These are phyloP conservation scores for Corchorus capsularis DNA, from an alignment of 345 rosid genomes.

Conservation along the genomic window DNA sequence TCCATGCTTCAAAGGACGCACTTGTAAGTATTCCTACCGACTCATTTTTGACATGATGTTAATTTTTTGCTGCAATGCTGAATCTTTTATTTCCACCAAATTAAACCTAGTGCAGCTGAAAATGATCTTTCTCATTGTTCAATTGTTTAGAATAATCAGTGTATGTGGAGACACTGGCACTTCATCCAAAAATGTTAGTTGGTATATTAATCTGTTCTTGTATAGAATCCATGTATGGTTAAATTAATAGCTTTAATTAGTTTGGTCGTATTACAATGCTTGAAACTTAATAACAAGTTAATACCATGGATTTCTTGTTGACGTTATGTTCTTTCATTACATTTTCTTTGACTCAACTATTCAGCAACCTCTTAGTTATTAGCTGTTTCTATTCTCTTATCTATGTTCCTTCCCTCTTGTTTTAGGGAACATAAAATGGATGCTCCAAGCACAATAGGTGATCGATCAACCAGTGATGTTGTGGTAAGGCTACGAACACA, in stretches of 20 bases:
- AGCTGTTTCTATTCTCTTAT: background rate
- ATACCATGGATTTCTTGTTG: background rate
- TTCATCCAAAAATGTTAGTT: background rate
- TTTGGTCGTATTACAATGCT: background rate
- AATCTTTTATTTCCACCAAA: background rate
- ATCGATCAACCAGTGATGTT: conserved; percentile 81
- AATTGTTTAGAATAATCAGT: background rate
- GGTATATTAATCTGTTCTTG: background rate
- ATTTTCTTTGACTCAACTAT: background rate
- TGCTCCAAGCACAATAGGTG: conserved; percentile 58
- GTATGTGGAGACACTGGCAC: background rate
- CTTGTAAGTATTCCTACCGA: conserved; percentile 25
- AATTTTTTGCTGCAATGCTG: background rate
- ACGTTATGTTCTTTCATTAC: background rate
- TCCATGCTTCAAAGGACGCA: conserved; percentile 30
- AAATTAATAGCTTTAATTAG: background rate
- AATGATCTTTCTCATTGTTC: background rate
- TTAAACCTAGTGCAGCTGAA: background rate
- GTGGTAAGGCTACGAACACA: conserved; percentile 81
- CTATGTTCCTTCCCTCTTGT: conserved; percentile 1
- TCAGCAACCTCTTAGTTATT: background rate
- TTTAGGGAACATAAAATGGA: conserved; percentile 40
- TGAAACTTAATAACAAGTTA: conserved; percentile 3
- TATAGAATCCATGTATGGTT: background rate
- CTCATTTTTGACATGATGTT: background rate